Evolutionary conservation across 2,329 filamentous ascomycete species (phyloP), one percentile per base, ranked within the genome.

Genomic region (Penicillium freii): DNA sequence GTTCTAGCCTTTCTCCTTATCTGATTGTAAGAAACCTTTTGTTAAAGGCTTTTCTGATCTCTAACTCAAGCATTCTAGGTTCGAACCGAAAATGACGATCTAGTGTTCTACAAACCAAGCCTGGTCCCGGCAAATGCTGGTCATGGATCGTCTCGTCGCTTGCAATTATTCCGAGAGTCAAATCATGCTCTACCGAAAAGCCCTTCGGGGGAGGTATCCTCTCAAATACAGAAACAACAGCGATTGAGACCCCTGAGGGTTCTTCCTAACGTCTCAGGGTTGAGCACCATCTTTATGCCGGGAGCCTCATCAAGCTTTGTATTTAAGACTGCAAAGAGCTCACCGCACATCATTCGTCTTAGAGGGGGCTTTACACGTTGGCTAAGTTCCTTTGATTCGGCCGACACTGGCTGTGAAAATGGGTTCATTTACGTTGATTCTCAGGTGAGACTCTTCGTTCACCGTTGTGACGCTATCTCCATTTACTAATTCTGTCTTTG

Each of bases 51-150:
- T 23, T 7, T 47, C 8, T n/a, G 6, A 57, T 25, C 15, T 54
- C 34, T 52, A 49, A 59, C 56, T 46, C 40, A 62, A 58, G 64
- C 15, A 43, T 48, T 38, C 38, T 62, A 92, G 89, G 78, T 92
- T 29, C 89, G 93, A 50, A 91, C 91, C 48, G 82, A 84, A 10
- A 87, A 85, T 58, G 89, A 96, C 62, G 92, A 97, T 69, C 78
- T 97, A 34, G 88, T 89, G 11, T 83, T 97, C 45, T 99, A 97
- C 71, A 87, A 94, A 70, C 92, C 93, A 1, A 88, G 91, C 65
- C 81, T 84, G 42, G 77, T 77, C 59, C 51, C 54, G 21, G 38
- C 46, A 11, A 59, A 59, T 29, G 38, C 52, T 23, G 64, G 58
- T 13, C 59, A 62, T 39, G 59, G 49, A 27, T 21, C 51, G 5